Evolutionary conservation across 1,284 basidiomycete genomes (phyloP).

Genomic region (Inonotus obliquus): DNA sequence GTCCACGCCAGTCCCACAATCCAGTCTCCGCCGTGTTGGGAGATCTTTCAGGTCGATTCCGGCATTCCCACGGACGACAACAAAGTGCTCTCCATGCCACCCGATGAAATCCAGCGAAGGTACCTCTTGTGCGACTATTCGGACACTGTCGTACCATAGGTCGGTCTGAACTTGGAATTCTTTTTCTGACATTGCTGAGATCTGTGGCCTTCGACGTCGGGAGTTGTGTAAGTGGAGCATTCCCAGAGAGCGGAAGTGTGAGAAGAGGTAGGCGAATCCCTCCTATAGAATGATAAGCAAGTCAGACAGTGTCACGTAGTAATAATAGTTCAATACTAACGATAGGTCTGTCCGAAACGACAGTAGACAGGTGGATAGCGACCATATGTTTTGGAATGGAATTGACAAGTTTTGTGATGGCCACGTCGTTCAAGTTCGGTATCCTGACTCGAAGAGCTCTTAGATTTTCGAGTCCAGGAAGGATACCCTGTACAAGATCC

Average conservation of each 20-base stretch:
- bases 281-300: slow-evolving; percentile 32
- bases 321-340: slow-evolving; percentile 32
- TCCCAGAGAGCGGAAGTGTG: slow-evolving; percentile 42
- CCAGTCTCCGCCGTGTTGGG: slow-evolving; percentile 49
- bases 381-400: slow-evolving; percentile 45
- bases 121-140: slow-evolving; percentile 43
- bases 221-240: slow-evolving; percentile 54
- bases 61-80: slow-evolving; percentile 40
- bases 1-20: slow-evolving; percentile 65
- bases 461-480: slow-evolving; percentile 45
- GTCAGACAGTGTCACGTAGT: background rate
- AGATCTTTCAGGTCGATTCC: slow-evolving; percentile 60
- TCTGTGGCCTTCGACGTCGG: slow-evolving; percentile 45
- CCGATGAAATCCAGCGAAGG: slow-evolving; percentile 58
- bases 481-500: slow-evolving; percentile 47
- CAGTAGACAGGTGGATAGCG: slow-evolving; percentile 48
- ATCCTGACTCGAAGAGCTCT: slow-evolving; percentile 53
- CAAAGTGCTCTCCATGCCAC: slow-evolving; percentile 66
- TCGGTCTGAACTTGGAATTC: slow-evolving; percentile 53
- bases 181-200: slow-evolving; percentile 53
- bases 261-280: slow-evolving; percentile 44
- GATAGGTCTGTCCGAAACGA: slow-evolving; percentile 43
- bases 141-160: slow-evolving; percentile 46
- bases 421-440: slow-evolving; percentile 38
- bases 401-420: slow-evolving; percentile 37